Base-by-base conservation (phyloP, 768 basidiomycete species). In the Pulveroboletus sp. region DNA sequence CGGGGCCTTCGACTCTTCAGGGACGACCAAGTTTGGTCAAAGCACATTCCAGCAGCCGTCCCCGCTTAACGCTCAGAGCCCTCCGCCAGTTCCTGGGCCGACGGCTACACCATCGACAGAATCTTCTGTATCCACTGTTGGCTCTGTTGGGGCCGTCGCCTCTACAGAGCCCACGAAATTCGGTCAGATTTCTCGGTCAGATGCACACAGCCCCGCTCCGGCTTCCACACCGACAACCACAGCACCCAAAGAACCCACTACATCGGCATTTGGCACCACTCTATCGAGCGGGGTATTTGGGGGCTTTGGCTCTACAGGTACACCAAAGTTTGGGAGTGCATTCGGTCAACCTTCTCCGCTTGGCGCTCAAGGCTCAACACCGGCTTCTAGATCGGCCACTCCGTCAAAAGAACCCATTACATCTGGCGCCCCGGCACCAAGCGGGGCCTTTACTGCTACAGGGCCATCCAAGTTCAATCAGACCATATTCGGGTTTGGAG, bases 301-400 rank as follows among this genome's bases (percentile, higher is more conserved):
- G 5, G 59, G 63, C 10, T 67, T 67, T 31, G 59, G 62, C 4
- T 67, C 71, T 2, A 40, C 62, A 10, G 60, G 56, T 14, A 65
- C 64, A 6, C 51, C 58, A 4, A 59, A 69, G 31, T 74, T 74
- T n/a, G n/a, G n/a, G n/a, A n/a, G n/a, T n/a, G n/a, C n/a, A n/a
- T n/a, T n/a, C 38, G 25, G 25, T 27, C 25, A 27, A 9, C 25
- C 25, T 5, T 27, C 25, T 9, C 25, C 25, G 5, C 25, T 27
- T 27, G 65, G 71, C n/a, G n/a, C n/a, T n/a, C n/a, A n/a, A n/a
- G 9, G 25, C 25, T 27, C 25, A 5, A 27, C 25, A 5, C 25
- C 25, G 25, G 5, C 25, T 27, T 9, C 25, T 9, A 9, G 25
- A 9, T 9, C 25, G 25, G 9, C 25, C 9, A 27, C 25, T 5